These are phyloP conservation scores for Mycena vitilis DNA, from an alignment of 768 basidiomycete genomes.

Conservation along the genomic window DNA sequence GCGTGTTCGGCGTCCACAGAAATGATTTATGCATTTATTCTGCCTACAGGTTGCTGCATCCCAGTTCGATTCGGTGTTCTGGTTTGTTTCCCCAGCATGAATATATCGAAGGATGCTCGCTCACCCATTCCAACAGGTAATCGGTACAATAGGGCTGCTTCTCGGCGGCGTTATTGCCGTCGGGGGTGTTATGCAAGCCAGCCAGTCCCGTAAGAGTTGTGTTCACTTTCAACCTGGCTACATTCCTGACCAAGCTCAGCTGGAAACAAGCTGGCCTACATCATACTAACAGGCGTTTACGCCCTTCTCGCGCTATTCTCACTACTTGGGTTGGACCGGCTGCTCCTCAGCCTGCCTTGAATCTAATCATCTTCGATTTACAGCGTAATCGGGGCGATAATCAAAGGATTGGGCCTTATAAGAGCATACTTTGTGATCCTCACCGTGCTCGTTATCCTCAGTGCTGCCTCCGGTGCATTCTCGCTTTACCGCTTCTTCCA, in stretches of 20 bases:
- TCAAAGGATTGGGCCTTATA: conserved; percentile 53
- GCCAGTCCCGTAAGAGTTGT: conserved; percentile 42
- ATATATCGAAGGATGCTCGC: neutral
- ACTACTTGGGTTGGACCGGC: conserved; percentile 53
- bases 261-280: conserved; percentile 53
- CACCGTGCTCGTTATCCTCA: conserved; percentile 57
- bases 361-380: neutral
- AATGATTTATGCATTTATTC: no score
- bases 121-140: conserved; percentile 43
- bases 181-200: conserved; percentile 50
- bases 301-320: conserved; percentile 56
- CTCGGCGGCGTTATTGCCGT: conserved; percentile 56
- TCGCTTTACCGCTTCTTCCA: conserved; percentile 58
- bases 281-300: conserved; percentile 57
- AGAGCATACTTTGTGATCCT: conserved; percentile 56
- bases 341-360: neutral
- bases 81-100: conserved; percentile 43
- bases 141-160: conserved; percentile 57
- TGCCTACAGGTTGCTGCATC: conserved; percentile 51
- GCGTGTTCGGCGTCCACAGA: neutral
- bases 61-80: conserved; percentile 61
- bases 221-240: neutral
- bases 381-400: conserved; percentile 58
- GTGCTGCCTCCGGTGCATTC: conserved; percentile 56
- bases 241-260: conserved; percentile 36